Conservation (phyloP, 257 asterid genomes). For the Solanum verrucosum region DNA sequence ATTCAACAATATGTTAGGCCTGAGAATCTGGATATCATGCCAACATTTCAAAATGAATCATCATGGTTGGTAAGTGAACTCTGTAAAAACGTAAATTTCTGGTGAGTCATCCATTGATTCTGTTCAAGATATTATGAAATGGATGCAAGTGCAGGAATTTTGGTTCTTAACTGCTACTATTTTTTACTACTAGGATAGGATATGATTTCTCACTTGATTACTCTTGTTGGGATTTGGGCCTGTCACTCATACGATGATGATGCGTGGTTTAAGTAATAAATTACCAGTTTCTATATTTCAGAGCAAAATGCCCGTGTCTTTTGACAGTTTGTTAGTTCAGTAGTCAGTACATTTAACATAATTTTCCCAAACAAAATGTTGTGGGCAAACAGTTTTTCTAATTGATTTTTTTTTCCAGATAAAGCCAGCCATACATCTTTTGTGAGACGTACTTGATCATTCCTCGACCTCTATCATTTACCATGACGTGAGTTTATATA, state of each 20-base stretch:
- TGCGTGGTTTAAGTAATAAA: background rate
- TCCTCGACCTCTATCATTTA: background rate
- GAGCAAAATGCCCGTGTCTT: background rate
- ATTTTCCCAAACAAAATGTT: background rate
- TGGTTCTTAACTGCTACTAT: background rate
- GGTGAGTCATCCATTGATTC: background rate
- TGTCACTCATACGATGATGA: background rate
- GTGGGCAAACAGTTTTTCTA: background rate
- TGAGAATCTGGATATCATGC: conserved; percentile 76
- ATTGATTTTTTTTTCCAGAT: background rate
- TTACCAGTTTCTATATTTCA: background rate
- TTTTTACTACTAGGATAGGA: background rate
- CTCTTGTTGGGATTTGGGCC: background rate
- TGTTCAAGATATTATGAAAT: background rate
- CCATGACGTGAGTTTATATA: background rate
- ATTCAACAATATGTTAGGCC: conserved; percentile 80
- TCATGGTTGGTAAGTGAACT: conserved; percentile 73
- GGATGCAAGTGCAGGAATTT: background rate
- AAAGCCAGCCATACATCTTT: background rate
- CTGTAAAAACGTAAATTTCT: background rate
- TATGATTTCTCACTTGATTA: background rate
- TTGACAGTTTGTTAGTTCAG: background rate
- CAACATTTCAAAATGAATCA: conserved; percentile 62
- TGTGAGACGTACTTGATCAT: background rate
- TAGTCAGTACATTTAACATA: background rate